These are phyloP conservation scores for Paecilomyces dactylethromorphus DNA, from an alignment of 2,329 filamentous ascomycete genomes.

Conservation along the genomic window DNA sequence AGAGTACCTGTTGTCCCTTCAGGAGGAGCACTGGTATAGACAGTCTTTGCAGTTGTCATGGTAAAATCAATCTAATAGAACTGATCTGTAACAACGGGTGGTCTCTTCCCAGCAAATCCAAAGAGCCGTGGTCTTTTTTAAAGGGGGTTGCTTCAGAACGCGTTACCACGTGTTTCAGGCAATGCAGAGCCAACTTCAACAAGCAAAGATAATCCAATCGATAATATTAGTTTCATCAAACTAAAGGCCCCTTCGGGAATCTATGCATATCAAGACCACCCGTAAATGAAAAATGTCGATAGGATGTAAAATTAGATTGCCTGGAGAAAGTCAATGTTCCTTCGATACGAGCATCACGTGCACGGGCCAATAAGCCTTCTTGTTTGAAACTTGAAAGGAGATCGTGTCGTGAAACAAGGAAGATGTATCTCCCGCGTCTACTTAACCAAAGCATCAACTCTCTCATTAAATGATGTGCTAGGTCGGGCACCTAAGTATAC, in stretches of 20 bases:
- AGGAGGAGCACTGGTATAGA: constrained; percentile 7
- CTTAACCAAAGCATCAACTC: background rate
- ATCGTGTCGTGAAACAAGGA: background rate
- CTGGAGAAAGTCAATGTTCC: background rate
- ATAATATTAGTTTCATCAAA: background rate
- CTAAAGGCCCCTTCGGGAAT: background rate
- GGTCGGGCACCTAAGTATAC: background rate
- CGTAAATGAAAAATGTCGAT: background rate
- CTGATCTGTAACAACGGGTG: background rate
- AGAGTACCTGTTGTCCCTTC: constrained; percentile 22
- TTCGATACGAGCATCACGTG: constrained; percentile 15
- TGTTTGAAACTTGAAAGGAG: background rate
- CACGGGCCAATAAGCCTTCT: constrained; percentile 7
- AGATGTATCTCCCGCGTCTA: background rate
- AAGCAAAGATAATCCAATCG: background rate
- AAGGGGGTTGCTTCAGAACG: background rate
- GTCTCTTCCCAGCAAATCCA: background rate
- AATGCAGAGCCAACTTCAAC: background rate
- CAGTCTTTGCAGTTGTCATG: background rate
- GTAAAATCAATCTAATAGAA: background rate
- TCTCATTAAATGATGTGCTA: background rate
- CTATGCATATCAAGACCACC: background rate
- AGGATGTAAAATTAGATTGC: background rate
- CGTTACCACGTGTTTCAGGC: background rate
- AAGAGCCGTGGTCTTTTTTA: background rate